These are phyloP conservation scores for Yamadazyma songkhlaensis DNA, from an alignment of 1,139 yeast species.

Conservation along the genomic window DNA sequence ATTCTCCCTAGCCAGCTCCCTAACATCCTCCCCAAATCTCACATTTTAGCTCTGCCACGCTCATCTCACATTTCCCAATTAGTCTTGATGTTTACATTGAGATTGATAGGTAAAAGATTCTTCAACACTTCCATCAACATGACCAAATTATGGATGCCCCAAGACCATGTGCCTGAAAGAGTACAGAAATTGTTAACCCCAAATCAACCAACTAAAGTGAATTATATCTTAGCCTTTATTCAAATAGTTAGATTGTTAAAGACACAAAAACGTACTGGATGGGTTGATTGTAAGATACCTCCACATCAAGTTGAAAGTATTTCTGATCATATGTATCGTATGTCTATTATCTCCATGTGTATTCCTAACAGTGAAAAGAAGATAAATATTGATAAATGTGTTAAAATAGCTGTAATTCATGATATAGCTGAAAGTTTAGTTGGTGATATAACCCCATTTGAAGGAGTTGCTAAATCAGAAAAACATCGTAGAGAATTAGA, in stretches of 20 bases:
- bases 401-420: constrained; percentile 83
- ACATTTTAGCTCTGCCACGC: too few relatives aligned
- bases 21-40: too few relatives aligned
- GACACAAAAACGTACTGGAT: constrained; percentile 85
- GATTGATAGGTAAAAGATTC: not conserved
- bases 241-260: constrained; percentile 76
- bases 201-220: constrained; percentile 21
- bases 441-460: constrained; percentile 93
- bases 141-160: constrained; percentile 52
- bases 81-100: constrained; percentile 12
- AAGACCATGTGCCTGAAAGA: constrained; percentile 52
- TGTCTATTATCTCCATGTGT: constrained; percentile 81
- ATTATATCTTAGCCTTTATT: constrained; percentile 66
- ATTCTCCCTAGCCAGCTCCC: too few relatives aligned
- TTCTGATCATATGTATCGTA: constrained; percentile 95
- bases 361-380: constrained; percentile 39
- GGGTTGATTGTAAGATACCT: constrained; percentile 76
- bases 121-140: not conserved
- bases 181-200: constrained; percentile 42
- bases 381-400: constrained; percentile 55
- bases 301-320: constrained; percentile 61
- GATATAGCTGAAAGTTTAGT: constrained; percentile 94
- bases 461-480: constrained; percentile 58
- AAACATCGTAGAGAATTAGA: constrained; percentile 80
- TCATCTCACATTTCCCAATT: too few relatives aligned